Base-by-base conservation (phyloP, 2,329 filamentous ascomycete genomes). In the Talaromyces sp. region DNA sequence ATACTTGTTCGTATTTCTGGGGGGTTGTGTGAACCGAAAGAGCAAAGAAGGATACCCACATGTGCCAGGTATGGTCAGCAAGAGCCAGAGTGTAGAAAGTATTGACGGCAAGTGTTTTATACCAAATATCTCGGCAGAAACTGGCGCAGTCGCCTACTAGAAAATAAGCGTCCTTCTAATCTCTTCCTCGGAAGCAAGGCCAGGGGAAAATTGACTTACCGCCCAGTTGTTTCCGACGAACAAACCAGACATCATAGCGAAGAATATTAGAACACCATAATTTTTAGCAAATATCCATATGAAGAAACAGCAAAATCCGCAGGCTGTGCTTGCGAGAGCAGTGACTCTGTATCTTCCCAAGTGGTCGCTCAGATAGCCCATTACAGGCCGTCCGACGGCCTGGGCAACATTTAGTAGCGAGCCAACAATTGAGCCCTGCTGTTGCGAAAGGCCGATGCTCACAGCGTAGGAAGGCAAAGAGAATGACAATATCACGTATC, bases 311-410 rank as follows among this genome's bases (percentile, higher is more conserved):
- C 88, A 84, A 2, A 90, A 45, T 1, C 84, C 86, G 56, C 82
- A 83, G 10, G 86, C 69, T 41, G 85, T 81, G 0, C 85, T 86
- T 75, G 86, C 82, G 10, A 81, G 70, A 1, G 78, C 78, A 0
- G 87, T 86, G 75, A 89, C 86, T 67, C 90, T 89, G 69, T 90
- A 82, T 2, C 87, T 79, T 1, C 88, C 88, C 35, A 86, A 79
- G 0, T 76, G 77, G 70, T 90, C 88, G 67, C 83, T 86, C 70
- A 86, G 86, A 71, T 87, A 86, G 0, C 88, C 88, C 6, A 90
- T 83, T 0, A 85, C 79, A 1, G 87, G 87, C 3, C 88, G 78
- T 1, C 80, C 80, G 10, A 82, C 67, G 27, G 81, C 86, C 69
- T 89, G 85, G 0, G 87, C 87, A 0, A 90, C 74, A 68, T 89